phyloP scores from a whole-genome alignment of 768 basidiomycete species.

The Termitomyces sp. region DNA sequence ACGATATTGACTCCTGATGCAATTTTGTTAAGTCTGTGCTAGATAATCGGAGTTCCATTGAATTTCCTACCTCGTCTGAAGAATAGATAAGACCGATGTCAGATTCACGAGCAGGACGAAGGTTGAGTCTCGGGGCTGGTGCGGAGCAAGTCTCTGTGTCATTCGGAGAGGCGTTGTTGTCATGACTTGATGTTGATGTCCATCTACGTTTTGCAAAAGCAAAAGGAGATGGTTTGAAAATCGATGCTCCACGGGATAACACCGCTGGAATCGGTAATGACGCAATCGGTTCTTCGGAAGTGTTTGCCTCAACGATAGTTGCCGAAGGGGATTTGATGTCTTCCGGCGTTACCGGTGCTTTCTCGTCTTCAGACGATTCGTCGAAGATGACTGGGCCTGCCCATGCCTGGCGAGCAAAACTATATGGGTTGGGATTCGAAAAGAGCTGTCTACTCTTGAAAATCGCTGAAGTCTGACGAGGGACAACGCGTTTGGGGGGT shows the following conservation, averaged over 20 bases:
- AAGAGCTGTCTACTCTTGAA: slow-evolving; percentile 44
- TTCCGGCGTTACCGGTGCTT: slow-evolving; percentile 55
- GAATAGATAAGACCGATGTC: slow-evolving; percentile 14
- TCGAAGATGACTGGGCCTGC: slow-evolving; percentile 37
- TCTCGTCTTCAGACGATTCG: slow-evolving; percentile 43
- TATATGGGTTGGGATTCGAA: slow-evolving; percentile 55
- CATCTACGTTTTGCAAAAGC: slow-evolving; percentile 59
- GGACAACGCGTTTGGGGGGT: slow-evolving; percentile 31
- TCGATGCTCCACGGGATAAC: slow-evolving; percentile 35
- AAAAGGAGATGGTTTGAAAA: slow-evolving; percentile 58
- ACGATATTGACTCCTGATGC: slow-evolving; percentile 4
- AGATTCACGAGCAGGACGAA: slow-evolving; percentile 6
- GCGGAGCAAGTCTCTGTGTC: background rate
- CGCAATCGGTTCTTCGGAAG: slow-evolving; percentile 5
- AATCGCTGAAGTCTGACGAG: slow-evolving; percentile 29
- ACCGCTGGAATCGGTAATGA: slow-evolving; percentile 11
- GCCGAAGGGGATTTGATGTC: slow-evolving; percentile 39
- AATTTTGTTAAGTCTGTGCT: background rate
- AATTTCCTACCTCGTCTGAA: slow-evolving; percentile 10
- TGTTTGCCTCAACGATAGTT: slow-evolving; percentile 17
- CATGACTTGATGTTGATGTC: slow-evolving; percentile 33
- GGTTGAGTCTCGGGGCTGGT: background rate
- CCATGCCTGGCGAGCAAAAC: slow-evolving; percentile 56
- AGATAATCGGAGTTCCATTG: background rate
- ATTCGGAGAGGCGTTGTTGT: slow-evolving; percentile 4